Percentiles rank a stretch among this genome's conserved stretches.
phyloP scores from a whole-genome alignment of 2,329 filamentous ascomycete genomes.

The Colletotrichum sp. region DNA sequence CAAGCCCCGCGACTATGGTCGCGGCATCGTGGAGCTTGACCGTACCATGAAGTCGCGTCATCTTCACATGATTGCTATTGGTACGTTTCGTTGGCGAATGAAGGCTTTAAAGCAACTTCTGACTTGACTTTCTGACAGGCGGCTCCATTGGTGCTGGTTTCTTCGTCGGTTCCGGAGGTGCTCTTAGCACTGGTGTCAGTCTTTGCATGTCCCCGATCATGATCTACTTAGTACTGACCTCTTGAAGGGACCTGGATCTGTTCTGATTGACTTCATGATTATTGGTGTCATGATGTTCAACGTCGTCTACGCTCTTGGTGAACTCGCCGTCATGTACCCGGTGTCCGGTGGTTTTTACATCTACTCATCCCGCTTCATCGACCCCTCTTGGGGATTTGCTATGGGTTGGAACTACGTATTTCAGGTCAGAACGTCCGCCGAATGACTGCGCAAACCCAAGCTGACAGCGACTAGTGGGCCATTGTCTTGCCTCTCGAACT shows the following conservation, averaged over 20 bases:
- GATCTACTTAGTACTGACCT: neutral
- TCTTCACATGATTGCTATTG: conserved; percentile 57
- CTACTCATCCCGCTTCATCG: conserved; percentile 62
- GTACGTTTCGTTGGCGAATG: conserved; percentile 21
- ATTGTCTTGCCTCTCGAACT: conserved; percentile 53
- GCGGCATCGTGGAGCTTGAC: conserved; percentile 27
- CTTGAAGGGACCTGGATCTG: conserved; percentile 34
- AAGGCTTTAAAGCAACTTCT: neutral
- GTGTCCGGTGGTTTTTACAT: conserved; percentile 65
- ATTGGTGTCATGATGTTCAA: conserved; percentile 61
- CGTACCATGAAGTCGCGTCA: conserved; percentile 49
- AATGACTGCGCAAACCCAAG: neutral
- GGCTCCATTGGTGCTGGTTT: conserved; percentile 64
- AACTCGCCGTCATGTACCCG: conserved; percentile 60
- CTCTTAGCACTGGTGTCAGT: conserved; percentile 51
- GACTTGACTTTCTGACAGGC: neutral
- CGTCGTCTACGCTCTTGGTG: conserved; percentile 64
- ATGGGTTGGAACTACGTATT: conserved; percentile 58
- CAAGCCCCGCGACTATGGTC: conserved; percentile 25
- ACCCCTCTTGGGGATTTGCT: conserved; percentile 58
- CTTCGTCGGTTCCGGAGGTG: conserved; percentile 63
- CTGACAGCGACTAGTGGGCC: conserved; percentile 37
- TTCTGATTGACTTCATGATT: conserved; percentile 49
- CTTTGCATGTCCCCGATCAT: neutral
- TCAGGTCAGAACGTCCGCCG: conserved; percentile 29